Percentiles rank a stretch among this genome's conserved stretches.
Conservation (phyloP, 352 stramenopile genomes). For the Pythium biforme region DNA sequence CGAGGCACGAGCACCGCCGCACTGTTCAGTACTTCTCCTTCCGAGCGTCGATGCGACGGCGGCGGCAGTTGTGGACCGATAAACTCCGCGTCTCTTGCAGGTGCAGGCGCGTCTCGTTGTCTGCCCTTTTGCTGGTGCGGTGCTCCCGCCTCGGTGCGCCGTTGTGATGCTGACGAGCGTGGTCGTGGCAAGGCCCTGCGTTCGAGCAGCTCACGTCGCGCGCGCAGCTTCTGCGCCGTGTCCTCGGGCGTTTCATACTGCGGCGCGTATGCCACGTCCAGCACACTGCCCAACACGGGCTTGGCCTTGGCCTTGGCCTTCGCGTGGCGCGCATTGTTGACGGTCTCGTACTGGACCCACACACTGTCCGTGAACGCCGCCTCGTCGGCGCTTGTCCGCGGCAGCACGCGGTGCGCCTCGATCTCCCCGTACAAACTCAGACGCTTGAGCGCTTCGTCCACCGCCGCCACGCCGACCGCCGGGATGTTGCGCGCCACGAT, state of each 20-base stretch:
- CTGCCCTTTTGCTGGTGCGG: no score
- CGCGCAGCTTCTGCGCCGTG: constrained; percentile 58
- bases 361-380: constrained; percentile 53
- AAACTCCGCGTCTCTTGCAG: constrained; percentile 25
- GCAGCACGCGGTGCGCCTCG: constrained; percentile 26
- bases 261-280: constrained; percentile 64
- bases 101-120: neutral
- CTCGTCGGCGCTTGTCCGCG: neutral
- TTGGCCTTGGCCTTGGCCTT: constrained; percentile 58
- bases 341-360: constrained; percentile 74
- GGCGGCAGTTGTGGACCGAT: constrained; percentile 47
- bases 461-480: constrained; percentile 20
- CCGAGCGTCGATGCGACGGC: constrained; percentile 3
- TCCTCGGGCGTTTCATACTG: constrained; percentile 58
- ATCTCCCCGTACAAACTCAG: constrained; percentile 30
- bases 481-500: constrained; percentile 36
- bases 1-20: constrained; percentile 5
- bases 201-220: constrained; percentile 55
- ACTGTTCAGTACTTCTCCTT: neutral
- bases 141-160: neutral
- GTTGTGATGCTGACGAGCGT: neutral
- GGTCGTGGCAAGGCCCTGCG: constrained; percentile 26
- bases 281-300: constrained; percentile 60
- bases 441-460: constrained; percentile 28
- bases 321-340: constrained; percentile 71